phyloP scores from a whole-genome alignment of 768 basidiomycete genomes.

The Russula griseocarnosa region DNA sequence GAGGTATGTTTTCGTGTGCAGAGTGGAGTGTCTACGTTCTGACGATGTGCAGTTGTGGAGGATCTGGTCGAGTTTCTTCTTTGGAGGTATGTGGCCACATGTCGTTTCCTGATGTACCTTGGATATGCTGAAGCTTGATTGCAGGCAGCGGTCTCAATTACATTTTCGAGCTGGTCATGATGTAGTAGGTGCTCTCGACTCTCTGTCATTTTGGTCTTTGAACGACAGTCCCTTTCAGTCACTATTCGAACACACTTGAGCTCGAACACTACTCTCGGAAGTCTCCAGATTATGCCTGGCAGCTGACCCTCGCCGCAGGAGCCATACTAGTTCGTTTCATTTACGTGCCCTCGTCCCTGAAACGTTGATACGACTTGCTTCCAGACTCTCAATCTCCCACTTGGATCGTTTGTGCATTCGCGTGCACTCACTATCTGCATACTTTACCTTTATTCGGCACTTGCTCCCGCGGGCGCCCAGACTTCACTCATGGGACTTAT shows the following conservation, averaged over 20 bases:
- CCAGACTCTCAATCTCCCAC: constrained; percentile 57
- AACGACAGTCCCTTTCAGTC: constrained; percentile 41
- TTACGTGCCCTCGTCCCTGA: not conserved
- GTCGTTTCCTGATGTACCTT: not conserved
- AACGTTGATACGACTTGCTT: not conserved
- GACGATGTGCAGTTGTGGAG: constrained; percentile 60
- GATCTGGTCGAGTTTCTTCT: constrained; percentile 66
- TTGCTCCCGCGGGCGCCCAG: constrained; percentile 61
- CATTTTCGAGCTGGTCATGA: constrained; percentile 65
- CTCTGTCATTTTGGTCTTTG: not conserved
- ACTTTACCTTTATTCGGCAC: constrained; percentile 61
- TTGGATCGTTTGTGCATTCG: constrained; percentile 52
- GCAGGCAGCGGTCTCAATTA: constrained; percentile 50
- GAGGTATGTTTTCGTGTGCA: constrained; percentile 46
- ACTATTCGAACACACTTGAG: constrained; percentile 63
- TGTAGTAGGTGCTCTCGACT: constrained; percentile 50
- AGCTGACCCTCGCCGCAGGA: constrained; percentile 52
- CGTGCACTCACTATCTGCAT: constrained; percentile 64
- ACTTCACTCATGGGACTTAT: constrained; percentile 79
- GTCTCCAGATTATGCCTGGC: constrained; percentile 77
- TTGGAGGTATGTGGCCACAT: constrained; percentile 46
- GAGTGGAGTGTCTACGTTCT: not conserved
- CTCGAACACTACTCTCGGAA: constrained; percentile 50
- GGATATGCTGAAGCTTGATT: not conserved
- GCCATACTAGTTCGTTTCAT: constrained; percentile 54